Conservation (phyloP, 768 basidiomycete genomes). For the Harrya chromipes region DNA sequence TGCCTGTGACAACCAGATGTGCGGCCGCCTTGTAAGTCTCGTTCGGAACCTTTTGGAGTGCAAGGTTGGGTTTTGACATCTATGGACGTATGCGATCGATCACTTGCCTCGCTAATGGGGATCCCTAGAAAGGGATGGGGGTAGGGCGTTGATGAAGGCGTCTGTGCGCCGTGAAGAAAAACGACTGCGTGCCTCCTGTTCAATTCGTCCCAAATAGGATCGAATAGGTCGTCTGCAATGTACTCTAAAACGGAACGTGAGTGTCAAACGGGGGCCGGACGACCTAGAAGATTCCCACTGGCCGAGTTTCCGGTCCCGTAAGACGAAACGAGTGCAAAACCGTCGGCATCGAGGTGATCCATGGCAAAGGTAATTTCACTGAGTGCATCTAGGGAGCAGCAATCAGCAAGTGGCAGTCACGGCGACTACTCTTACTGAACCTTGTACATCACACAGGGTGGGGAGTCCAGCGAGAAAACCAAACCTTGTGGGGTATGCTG, state of each 20-base stretch:
- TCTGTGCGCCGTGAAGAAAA: conserved; percentile 72
- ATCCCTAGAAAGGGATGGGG: conserved; percentile 64
- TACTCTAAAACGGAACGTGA: conserved; percentile 46
- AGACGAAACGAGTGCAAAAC: conserved; percentile 63
- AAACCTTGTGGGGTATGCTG: conserved; percentile 51
- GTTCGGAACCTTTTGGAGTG: conserved; percentile 58
- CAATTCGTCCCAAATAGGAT: conserved; percentile 70
- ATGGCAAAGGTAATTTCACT: conserved; percentile 58
- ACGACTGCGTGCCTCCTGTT: conserved; percentile 56
- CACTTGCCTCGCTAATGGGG: conserved; percentile 61
- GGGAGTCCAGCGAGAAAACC: conserved; percentile 71
- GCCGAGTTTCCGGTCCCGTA: conserved; percentile 56
- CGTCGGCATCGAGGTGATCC: conserved; percentile 60
- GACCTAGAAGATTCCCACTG: conserved; percentile 37
- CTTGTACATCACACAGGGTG: conserved; percentile 58
- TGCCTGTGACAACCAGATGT: conserved; percentile 70
- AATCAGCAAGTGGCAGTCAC: conserved; percentile 5
- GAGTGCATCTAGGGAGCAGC: conserved; percentile 45
- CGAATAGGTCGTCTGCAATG: conserved; percentile 60
- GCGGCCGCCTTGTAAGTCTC: conserved; percentile 83
- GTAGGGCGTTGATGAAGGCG: conserved; percentile 58
- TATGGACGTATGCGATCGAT: conserved; percentile 1
- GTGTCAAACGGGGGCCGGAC: not conserved
- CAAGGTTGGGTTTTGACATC: conserved; percentile 4
- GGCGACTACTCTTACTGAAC: conserved; percentile 29